These are phyloP conservation scores for Hypomyces rosellus DNA, from an alignment of 2,329 filamentous ascomycete species.

Conservation along the genomic window DNA sequence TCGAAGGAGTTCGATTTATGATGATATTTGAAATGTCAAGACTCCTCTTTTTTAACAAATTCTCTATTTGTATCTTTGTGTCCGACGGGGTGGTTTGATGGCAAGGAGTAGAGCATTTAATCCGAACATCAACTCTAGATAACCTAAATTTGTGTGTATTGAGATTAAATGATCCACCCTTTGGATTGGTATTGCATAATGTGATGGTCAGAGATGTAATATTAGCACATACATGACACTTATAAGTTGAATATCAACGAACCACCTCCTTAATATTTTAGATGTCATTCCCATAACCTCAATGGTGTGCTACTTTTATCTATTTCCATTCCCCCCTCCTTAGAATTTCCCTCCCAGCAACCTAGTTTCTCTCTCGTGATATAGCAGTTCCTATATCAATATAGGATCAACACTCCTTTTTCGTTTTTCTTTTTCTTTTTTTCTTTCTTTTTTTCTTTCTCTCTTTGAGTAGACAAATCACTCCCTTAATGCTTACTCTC, in stretches of 20 bases:
- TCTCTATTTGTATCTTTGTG: too few species aligned
- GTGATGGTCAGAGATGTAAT: neutral
- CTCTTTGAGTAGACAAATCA: neutral
- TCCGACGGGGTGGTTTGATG: too few species aligned
- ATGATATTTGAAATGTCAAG: neutral
- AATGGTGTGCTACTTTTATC: neutral
- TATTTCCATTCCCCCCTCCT: neutral
- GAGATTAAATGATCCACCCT: too few species aligned
- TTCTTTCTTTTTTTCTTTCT: neutral
- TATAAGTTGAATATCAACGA: too few species aligned
- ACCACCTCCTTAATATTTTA: neutral
- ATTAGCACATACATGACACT: neutral
- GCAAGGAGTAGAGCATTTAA: too few species aligned
- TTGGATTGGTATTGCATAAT: too few species aligned
- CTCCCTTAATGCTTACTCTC: constrained; percentile 40
- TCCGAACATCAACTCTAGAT: too few species aligned
- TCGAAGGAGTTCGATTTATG: neutral
- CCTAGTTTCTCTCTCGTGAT: neutral
- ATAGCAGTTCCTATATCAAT: neutral
- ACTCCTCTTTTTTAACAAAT: too few species aligned
- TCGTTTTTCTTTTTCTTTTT: constrained; percentile 2
- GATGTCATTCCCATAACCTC: neutral
- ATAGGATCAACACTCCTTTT: constrained; percentile 3
- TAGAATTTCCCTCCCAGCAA: neutral
- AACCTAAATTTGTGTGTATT: too few species aligned